Evolutionary conservation across 257 asterid genomes (phyloP).

Genomic region (Paraleonurus japonicus): DNA sequence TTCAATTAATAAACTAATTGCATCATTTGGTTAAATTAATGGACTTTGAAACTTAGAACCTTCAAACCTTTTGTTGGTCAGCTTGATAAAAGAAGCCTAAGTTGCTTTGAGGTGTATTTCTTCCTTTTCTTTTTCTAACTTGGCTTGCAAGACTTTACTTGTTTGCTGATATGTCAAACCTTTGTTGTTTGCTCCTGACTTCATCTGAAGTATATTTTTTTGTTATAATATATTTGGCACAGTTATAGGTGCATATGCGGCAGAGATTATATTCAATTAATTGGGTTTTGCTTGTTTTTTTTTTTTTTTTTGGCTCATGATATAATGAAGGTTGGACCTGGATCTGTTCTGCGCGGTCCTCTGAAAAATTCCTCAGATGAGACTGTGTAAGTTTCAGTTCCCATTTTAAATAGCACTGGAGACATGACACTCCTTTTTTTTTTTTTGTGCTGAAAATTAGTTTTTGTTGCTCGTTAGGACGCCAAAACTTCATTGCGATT

Average conservation of each 20-base stretch:
- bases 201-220: not conserved
- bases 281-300: not conserved
- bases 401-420: constrained; percentile 12
- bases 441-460: constrained; percentile 7
- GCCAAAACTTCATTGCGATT: constrained; percentile 78
- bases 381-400: constrained; percentile 72
- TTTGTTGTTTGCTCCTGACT: not conserved
- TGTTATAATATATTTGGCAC: not conserved
- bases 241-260: constrained; percentile 6
- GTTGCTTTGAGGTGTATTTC: not conserved
- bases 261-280: not conserved
- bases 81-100: not conserved
- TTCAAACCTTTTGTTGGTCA: not conserved
- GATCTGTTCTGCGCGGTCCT: constrained; percentile 91
- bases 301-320: constrained; percentile 21
- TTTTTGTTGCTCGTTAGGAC: constrained; percentile 46
- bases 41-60: constrained; percentile 4
- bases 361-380: constrained; percentile 66
- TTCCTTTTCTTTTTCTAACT: not conserved
- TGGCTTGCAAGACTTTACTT: not conserved
- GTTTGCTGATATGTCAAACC: constrained; percentile 6
- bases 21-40: constrained; percentile 6
- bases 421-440: constrained; percentile 6
- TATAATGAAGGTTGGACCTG: constrained; percentile 86
- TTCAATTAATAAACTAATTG: not conserved